Conservation (phyloP, 495 filamentous ascomycete genomes). For the Cercophora scortea region DNA sequence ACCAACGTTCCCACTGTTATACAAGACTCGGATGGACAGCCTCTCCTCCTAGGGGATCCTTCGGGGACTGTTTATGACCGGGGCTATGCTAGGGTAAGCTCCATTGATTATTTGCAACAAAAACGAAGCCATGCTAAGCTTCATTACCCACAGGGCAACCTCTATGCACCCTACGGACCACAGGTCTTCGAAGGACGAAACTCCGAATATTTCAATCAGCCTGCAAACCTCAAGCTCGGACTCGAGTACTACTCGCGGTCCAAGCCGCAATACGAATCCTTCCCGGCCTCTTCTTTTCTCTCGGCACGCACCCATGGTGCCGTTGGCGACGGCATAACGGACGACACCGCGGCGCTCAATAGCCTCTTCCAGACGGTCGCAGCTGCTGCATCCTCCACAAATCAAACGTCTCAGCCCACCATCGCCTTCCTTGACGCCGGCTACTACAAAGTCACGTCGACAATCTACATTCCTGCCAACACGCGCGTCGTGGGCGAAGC, state of each 20-base stretch:
- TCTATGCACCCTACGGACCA: constrained; percentile 18
- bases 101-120: constrained; percentile 3
- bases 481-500: constrained; percentile 33
- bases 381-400: background rate
- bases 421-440: constrained; percentile 63
- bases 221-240: constrained; percentile 18
- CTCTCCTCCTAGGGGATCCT: constrained; percentile 36
- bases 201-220: constrained; percentile 12
- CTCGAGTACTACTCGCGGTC: constrained; percentile 54
- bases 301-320: constrained; percentile 17
- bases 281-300: constrained; percentile 30
- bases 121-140: no score
- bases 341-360: constrained; percentile 24
- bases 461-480: constrained; percentile 45
- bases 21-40: constrained; percentile 34
- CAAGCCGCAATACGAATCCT: constrained; percentile 57
- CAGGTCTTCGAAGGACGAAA: constrained; percentile 9
- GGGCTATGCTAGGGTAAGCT: constrained; percentile 31
- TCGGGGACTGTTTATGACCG: constrained; percentile 12
- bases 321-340: constrained; percentile 21
- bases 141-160: constrained; percentile 10
- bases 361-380: constrained; percentile 12
- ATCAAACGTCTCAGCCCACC: constrained; percentile 14
- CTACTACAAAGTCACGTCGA: constrained; percentile 31
- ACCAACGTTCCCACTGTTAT: constrained; percentile 46